Evolutionary conservation across 352 stramenopile species (phyloP).

Genomic region (Globisporangium cystogenes): DNA sequence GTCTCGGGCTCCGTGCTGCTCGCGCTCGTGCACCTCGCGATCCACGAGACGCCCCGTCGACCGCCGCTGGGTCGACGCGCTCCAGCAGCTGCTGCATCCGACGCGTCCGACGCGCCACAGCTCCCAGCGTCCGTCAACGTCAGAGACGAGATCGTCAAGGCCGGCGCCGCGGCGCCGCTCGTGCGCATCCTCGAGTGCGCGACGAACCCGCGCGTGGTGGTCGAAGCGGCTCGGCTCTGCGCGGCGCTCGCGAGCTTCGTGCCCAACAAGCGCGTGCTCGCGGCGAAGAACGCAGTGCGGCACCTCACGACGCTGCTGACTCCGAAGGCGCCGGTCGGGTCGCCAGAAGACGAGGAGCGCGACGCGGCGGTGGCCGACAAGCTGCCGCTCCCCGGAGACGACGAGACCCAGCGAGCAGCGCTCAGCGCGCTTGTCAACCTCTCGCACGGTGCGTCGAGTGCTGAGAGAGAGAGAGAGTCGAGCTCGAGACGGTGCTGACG

Average conservation of each 20-base stretch:
- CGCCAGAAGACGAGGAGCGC: constrained; percentile 7
- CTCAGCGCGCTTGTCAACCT: constrained; percentile 63
- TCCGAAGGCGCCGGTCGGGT: not conserved
- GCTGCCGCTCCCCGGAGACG: constrained; percentile 28
- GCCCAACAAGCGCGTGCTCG: constrained; percentile 63
- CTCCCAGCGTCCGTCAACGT: constrained; percentile 16
- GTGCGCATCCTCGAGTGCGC: constrained; percentile 40
- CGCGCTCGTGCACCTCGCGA: constrained; percentile 59
- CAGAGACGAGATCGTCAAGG: constrained; percentile 65
- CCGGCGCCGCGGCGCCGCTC: constrained; percentile 36
- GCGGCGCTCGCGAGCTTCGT: constrained; percentile 40
- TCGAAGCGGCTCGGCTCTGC: constrained; percentile 50
- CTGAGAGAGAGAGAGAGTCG: too few relatives aligned
- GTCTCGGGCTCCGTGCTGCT: constrained; percentile 62
- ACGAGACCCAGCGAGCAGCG: constrained; percentile 36
- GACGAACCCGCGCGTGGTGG: constrained; percentile 45
- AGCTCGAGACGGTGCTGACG: too few relatives aligned
- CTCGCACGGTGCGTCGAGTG: constrained; percentile 46
- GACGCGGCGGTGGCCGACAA: constrained; percentile 25
- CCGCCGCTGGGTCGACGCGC: constrained; percentile 8
- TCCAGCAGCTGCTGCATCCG: not conserved
- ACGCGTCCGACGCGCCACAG: too few relatives aligned
- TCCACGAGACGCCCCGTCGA: constrained; percentile 35
- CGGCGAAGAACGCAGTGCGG: constrained; percentile 56
- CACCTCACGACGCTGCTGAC: constrained; percentile 37